Evolutionary conservation across 2,329 filamentous ascomycete species (phyloP).

Genomic region (Cercospora sp.): DNA sequence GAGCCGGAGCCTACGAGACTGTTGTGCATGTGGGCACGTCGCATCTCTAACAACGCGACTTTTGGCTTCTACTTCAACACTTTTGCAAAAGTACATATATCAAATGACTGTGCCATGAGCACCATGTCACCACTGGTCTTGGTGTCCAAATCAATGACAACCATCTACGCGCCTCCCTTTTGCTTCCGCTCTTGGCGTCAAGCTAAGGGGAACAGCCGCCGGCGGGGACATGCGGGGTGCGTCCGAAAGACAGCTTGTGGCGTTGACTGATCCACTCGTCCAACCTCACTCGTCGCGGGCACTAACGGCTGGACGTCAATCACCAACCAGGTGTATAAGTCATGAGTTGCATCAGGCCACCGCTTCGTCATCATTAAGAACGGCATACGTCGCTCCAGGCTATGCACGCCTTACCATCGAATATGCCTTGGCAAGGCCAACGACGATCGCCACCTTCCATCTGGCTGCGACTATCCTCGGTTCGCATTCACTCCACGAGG

Average conservation of each 20-base stretch:
- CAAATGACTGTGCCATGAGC: background rate
- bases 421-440: background rate
- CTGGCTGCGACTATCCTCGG: background rate
- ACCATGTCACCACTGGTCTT: background rate
- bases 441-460: background rate
- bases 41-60: background rate
- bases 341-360: constrained; percentile 6
- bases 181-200: background rate
- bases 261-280: background rate
- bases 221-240: background rate
- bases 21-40: background rate
- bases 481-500: background rate
- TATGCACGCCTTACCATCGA: background rate
- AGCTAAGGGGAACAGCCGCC: background rate
- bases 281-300: background rate
- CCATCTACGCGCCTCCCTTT: background rate
- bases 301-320: constrained; percentile 9
- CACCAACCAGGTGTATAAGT: constrained; percentile 11
- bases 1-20: background rate
- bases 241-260: background rate
- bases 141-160: background rate
- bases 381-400: background rate
- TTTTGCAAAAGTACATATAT: background rate
- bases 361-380: background rate
- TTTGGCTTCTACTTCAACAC: background rate